Conservation (phyloP, 495 filamentous ascomycete species). For the Penicillium roqueforti region DNA sequence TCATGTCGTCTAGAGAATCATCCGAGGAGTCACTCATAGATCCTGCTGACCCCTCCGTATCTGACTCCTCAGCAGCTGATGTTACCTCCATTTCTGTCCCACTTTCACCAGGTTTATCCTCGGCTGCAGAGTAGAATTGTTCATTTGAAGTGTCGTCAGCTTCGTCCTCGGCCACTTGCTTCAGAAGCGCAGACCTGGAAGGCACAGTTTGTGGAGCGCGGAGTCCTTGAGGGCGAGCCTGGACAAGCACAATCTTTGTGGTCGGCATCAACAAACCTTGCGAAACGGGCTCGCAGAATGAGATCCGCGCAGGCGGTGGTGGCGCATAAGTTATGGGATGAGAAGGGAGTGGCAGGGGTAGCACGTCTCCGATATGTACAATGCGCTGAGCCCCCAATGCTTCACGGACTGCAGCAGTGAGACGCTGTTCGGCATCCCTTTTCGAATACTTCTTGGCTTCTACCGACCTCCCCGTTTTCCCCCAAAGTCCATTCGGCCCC, state of each 20-base stretch:
- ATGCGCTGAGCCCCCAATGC: constrained; percentile 66
- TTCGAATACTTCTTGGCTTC: constrained; percentile 38
- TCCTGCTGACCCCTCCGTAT: constrained; percentile 43
- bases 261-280: constrained; percentile 72
- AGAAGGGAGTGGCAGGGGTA: constrained; percentile 77
- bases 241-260: constrained; percentile 68
- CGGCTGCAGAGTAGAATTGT: constrained; percentile 82
- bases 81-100: constrained; percentile 54
- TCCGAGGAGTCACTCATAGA: constrained; percentile 66
- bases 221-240: constrained; percentile 47
- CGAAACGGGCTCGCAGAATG: constrained; percentile 68
- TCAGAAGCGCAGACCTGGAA: constrained; percentile 37
- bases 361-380: constrained; percentile 76
- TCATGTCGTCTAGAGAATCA: constrained; percentile 75
- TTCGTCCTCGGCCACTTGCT: constrained; percentile 64
- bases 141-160: constrained; percentile 78
- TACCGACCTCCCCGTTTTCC: constrained; percentile 33
- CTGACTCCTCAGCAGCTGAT: constrained; percentile 52
- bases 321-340: constrained; percentile 86
- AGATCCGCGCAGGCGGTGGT: constrained; percentile 65
- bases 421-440: constrained; percentile 54
- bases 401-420: constrained; percentile 73
- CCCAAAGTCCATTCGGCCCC: constrained; percentile 37
- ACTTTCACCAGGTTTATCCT: constrained; percentile 59
- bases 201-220: constrained; percentile 31